These are phyloP conservation scores for Solanum acaule DNA, from an alignment of 257 asterid genomes.

Conservation along the genomic window DNA sequence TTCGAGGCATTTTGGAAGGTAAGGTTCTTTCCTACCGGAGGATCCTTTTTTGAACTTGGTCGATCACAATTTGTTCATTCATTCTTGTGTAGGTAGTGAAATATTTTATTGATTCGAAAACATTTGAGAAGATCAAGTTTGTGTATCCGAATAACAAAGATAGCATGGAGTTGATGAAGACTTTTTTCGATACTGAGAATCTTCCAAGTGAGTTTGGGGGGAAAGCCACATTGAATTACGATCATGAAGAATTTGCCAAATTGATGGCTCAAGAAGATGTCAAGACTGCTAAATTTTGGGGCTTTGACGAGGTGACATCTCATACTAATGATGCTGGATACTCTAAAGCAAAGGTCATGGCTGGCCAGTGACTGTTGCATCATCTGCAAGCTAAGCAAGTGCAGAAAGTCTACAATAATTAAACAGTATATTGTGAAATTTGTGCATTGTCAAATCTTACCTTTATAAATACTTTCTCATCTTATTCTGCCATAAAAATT, in stretches of 20 bases:
- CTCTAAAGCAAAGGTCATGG: neutral
- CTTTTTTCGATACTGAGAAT: constrained; percentile 52
- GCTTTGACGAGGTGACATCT: constrained; percentile 8
- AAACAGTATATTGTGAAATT: neutral
- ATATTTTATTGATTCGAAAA: constrained; percentile 61
- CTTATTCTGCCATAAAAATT: too few species aligned
- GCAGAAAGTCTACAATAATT: neutral
- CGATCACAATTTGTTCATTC: neutral
- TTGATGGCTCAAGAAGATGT: constrained; percentile 68
- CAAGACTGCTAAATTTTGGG: constrained; percentile 67
- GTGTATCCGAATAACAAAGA: constrained; percentile 58
- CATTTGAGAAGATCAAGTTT: constrained; percentile 46
- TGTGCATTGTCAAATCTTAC: neutral
- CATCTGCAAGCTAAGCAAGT: constrained; percentile 22
- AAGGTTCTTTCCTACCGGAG: neutral
- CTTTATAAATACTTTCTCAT: neutral
- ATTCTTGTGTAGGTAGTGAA: constrained; percentile 42
- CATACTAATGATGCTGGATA: neutral
- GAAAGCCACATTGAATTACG: constrained; percentile 49
- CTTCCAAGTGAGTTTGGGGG: constrained; percentile 92
- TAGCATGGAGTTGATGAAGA: constrained; percentile 66
- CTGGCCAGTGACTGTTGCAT: constrained; percentile 16
- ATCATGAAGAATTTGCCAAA: constrained; percentile 74
- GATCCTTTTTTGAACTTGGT: too few species aligned
- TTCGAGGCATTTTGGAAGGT: constrained; percentile 85